phyloP scores from a whole-genome alignment of 345 rosid genomes.

The Melaleuca quinquenervia region DNA sequence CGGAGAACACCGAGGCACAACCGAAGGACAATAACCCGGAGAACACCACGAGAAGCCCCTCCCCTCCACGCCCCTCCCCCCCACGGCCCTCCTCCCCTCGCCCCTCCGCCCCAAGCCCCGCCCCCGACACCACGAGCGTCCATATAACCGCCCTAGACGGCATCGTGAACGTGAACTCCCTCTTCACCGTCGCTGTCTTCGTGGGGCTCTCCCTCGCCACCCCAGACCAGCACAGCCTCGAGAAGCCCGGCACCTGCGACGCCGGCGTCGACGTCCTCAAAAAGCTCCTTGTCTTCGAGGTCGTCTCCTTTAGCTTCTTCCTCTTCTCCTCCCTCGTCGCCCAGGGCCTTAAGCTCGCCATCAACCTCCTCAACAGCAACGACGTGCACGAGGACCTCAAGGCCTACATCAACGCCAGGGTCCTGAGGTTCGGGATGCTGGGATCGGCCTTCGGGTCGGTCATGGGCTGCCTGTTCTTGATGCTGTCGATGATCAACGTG shows the following conservation, averaged over 20 bases:
- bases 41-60: neutral
- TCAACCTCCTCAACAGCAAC: slow-evolving; percentile 77
- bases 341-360: slow-evolving; percentile 74
- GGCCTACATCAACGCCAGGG: slow-evolving; percentile 66
- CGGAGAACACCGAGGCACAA: no score
- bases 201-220: slow-evolving; percentile 81
- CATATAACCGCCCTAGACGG: slow-evolving; percentile 96
- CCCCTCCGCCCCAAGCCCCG: neutral
- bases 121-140: slow-evolving; percentile 59
- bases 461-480: slow-evolving; percentile 83
- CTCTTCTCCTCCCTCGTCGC: slow-evolving; percentile 85
- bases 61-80: neutral
- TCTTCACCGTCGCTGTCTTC: slow-evolving; percentile 92
- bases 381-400: slow-evolving; percentile 75
- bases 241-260: slow-evolving; percentile 51
- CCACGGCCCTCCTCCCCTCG: slow-evolving; percentile 25
- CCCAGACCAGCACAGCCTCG: slow-evolving; percentile 74
- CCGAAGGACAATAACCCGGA: no score
- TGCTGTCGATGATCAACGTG: slow-evolving; percentile 77
- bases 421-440: slow-evolving; percentile 76
- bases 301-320: slow-evolving; percentile 90
- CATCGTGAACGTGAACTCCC: slow-evolving; percentile 90
- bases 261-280: slow-evolving; percentile 52
- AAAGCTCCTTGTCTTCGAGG: slow-evolving; percentile 80
- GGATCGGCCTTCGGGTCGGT: slow-evolving; percentile 86